These are phyloP conservation scores for Phaffia tasmanica DNA, from an alignment of 768 basidiomycete species.

Conservation along the genomic window DNA sequence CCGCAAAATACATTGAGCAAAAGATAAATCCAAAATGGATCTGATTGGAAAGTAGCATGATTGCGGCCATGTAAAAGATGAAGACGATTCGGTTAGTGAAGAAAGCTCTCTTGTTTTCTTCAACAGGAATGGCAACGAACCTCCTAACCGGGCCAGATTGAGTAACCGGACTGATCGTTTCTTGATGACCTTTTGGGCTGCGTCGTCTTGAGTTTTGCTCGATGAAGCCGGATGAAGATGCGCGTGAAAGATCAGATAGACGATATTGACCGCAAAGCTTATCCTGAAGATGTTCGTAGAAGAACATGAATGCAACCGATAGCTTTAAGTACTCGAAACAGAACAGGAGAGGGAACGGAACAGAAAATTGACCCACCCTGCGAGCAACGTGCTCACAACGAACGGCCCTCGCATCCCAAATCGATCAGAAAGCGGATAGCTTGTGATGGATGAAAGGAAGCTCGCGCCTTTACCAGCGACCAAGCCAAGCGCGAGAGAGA, in stretches of 20 bases:
- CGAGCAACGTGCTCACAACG: conserved; percentile 54
- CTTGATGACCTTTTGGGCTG: conserved; percentile 17
- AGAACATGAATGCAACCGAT: neutral
- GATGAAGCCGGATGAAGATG: conserved; percentile 54
- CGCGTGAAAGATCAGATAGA: conserved; percentile 54
- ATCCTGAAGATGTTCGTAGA: conserved; percentile 2
- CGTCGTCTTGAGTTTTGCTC: conserved; percentile 46
- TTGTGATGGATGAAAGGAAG: conserved; percentile 62
- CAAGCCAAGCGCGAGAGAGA: conserved; percentile 71
- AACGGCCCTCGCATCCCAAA: conserved; percentile 65
- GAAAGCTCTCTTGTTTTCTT: neutral
- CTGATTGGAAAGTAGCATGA: conserved; percentile 47
- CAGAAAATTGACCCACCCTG: conserved; percentile 45
- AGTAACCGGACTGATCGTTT: conserved; percentile 40
- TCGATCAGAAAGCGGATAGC: conserved; percentile 59
- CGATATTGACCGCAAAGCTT: conserved; percentile 51
- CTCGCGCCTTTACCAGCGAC: conserved; percentile 68
- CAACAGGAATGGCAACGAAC: conserved; percentile 35
- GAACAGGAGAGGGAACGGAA: neutral
- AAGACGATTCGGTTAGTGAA: neutral
- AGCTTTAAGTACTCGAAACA: too few relatives aligned
- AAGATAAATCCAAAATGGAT: conserved; percentile 50
- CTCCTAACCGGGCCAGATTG: conserved; percentile 51
- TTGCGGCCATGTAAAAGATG: neutral
- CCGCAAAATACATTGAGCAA: conserved; percentile 66